phyloP scores from a whole-genome alignment of 2,329 filamentous ascomycete species.

The Tolypocladium sp. region DNA sequence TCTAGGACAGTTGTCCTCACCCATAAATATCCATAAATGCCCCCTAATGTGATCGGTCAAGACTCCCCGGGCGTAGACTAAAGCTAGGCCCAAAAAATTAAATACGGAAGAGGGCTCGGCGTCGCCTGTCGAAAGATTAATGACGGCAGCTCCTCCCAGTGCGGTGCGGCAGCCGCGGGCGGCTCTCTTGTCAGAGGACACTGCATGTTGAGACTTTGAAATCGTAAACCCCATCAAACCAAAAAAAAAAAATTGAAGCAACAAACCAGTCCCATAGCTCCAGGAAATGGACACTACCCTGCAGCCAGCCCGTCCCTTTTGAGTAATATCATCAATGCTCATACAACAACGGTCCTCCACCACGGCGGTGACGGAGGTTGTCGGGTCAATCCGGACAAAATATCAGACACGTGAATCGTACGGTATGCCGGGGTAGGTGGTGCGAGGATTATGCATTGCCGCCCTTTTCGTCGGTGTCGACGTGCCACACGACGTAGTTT shows the following conservation, averaged over 20 bases:
- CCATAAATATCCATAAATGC: constrained; percentile 1
- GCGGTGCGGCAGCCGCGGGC: not conserved
- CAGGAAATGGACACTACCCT: not conserved
- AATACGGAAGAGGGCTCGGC: not conserved
- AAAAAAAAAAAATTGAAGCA: not conserved
- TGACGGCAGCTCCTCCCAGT: not conserved
- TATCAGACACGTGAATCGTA: constrained; percentile 13
- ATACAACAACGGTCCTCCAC: constrained; percentile 11
- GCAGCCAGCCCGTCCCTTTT: not conserved
- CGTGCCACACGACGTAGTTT: constrained; percentile 98
- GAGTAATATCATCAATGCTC: constrained; percentile 16
- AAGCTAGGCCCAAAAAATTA: not conserved
- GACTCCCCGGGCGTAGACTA: not conserved
- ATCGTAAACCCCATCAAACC: not conserved
- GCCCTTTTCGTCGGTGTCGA: constrained; percentile 90
- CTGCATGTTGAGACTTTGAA: not conserved
- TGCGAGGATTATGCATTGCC: constrained; percentile 52
- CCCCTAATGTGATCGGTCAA: not conserved
- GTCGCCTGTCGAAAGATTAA: not conserved
- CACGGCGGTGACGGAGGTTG: constrained; percentile 7
- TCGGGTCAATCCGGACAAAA: constrained; percentile 10
- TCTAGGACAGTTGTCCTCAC: not conserved
- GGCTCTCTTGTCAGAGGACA: not conserved
- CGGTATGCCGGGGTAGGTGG: constrained; percentile 1
- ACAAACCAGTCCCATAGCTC: not conserved